Evolutionary conservation across 768 basidiomycete genomes (phyloP).

Genomic region (Tylopilus felleus): DNA sequence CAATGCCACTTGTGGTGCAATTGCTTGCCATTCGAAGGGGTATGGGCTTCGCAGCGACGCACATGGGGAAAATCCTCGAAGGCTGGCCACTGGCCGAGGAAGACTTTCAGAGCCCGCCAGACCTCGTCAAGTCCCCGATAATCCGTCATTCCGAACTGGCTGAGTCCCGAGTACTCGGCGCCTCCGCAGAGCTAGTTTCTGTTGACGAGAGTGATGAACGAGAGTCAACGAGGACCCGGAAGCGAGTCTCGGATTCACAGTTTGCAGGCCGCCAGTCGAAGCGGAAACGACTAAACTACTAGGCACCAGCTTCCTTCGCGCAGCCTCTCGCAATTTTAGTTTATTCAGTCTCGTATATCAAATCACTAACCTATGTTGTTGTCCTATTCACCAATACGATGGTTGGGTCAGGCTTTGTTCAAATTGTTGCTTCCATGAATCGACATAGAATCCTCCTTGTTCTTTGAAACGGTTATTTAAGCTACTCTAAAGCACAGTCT

Average conservation of each 20-base stretch:
- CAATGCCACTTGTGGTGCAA: neutral
- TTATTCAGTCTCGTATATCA: neutral
- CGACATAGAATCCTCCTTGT: too few relatives aligned
- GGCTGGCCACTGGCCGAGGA: neutral
- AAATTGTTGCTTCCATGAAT: too few relatives aligned
- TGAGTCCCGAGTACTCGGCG: neutral
- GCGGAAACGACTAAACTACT: neutral
- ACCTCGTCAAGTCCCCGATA: neutral
- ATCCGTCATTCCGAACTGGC: too few relatives aligned
- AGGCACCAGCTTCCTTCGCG: neutral
- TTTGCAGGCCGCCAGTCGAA: neutral
- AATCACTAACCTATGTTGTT: too few relatives aligned
- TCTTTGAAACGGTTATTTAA: too few relatives aligned
- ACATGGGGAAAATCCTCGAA: neutral
- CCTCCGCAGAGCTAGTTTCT: neutral
- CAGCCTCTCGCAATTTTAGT: neutral
- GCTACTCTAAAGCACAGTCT: constrained; percentile 1
- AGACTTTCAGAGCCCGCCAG: neutral
- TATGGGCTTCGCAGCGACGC: neutral
- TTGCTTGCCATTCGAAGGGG: neutral
- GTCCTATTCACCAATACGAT: too few relatives aligned
- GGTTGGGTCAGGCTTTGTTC: too few relatives aligned
- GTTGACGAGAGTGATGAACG: neutral
- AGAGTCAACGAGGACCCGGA: neutral
- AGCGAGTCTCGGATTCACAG: neutral